Conservation (phyloP, 257 asterid species). For the Solanum medicagineum region DNA sequence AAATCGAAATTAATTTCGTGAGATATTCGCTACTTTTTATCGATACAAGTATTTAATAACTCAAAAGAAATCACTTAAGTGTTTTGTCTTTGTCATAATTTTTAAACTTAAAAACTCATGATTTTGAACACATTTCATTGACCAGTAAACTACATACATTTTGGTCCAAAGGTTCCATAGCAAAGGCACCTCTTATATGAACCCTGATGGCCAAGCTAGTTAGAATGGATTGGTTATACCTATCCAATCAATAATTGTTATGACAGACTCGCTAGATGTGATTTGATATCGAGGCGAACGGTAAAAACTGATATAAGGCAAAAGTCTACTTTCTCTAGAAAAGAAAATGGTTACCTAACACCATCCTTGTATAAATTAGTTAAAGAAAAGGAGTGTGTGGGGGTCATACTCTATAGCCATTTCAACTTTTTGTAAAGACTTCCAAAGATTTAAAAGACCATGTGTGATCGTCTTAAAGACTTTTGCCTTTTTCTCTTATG, state of each 20-base stretch:
- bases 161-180: background rate
- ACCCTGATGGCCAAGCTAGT: background rate
- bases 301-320: background rate
- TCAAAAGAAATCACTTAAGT: background rate
- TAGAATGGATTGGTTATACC: too few species aligned
- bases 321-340: too few species aligned
- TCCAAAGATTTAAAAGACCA: background rate
- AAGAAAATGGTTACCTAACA: background rate
- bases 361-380: background rate
- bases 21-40: background rate
- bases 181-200: background rate
- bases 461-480: constrained; percentile 15
- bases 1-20: background rate
- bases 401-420: background rate
- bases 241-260: too few species aligned
- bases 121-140: background rate
- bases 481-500: background rate
- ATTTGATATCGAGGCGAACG: background rate
- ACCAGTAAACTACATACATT: too few species aligned
- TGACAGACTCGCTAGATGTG: too few species aligned
- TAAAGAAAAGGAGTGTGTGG: background rate
- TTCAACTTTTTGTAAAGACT: background rate
- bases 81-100: background rate
- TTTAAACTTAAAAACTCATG: background rate
- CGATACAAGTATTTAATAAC: background rate